Evolutionary conservation across 345 rosid species (phyloP).

Genomic region (Gossypium herbaceum): DNA sequence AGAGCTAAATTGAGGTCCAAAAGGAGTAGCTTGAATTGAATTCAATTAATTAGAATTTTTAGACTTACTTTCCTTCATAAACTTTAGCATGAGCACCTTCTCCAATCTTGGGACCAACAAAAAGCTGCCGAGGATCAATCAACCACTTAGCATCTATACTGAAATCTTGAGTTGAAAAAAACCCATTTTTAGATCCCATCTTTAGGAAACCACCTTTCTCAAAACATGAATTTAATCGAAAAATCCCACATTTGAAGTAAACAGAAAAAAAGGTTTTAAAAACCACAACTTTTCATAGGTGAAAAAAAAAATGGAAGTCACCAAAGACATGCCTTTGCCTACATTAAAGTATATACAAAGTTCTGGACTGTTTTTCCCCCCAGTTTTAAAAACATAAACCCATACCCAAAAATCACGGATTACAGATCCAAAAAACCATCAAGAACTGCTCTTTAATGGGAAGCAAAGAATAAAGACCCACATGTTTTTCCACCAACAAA

Average conservation of each 20-base stretch:
- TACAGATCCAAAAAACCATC: slow-evolving; percentile 38
- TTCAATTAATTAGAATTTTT: background rate
- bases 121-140: slow-evolving; percentile 82
- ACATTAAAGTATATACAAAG: slow-evolving; percentile 6
- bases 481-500: too few relatives aligned
- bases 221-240: background rate
- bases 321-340: background rate
- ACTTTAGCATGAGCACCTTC: slow-evolving; percentile 99
- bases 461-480: slow-evolving; percentile 27
- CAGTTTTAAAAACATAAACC: slow-evolving; percentile 8
- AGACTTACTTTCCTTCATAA: slow-evolving; percentile 94
- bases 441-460: slow-evolving; percentile 23
- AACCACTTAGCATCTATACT: slow-evolving; percentile 82
- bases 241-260: slow-evolving; percentile 27
- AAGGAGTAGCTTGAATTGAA: background rate
- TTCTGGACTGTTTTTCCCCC: background rate
- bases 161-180: slow-evolving; percentile 52
- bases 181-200: slow-evolving; percentile 84
- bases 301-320: slow-evolving; percentile 15
- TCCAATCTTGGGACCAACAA: slow-evolving; percentile 96
- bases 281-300: slow-evolving; percentile 11
- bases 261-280: background rate
- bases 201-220: slow-evolving; percentile 2
- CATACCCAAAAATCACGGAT: slow-evolving; percentile 30
- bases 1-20: background rate